These are phyloP conservation scores for Tritrichomonas foetus DNA, from an alignment of 208 protist genomes.

Conservation along the genomic window DNA sequence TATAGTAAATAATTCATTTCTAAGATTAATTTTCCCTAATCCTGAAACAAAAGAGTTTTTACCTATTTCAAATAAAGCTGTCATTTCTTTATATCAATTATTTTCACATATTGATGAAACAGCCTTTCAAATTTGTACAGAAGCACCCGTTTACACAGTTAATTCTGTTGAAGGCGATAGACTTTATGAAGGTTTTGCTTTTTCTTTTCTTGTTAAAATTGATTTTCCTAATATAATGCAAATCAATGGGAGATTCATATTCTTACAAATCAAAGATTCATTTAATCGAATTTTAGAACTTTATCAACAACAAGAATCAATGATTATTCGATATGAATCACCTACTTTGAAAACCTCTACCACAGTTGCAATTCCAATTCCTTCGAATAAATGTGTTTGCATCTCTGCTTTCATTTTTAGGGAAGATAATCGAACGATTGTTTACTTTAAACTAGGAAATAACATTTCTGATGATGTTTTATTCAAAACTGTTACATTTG, in stretches of 20 bases:
- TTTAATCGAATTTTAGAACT: neutral
- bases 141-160: neutral
- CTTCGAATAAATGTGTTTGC: neutral
- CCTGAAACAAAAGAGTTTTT: neutral
- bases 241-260: neutral
- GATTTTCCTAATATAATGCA: neutral
- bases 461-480: neutral
- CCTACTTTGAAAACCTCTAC: neutral
- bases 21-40: neutral
- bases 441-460: neutral
- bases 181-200: neutral
- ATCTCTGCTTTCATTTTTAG: neutral
- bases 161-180: neutral
- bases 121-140: neutral
- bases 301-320: neutral
- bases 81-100: neutral
- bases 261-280: neutral
- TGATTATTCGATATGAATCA: neutral
- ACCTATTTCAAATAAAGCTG: neutral
- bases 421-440: neutral
- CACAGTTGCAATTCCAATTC: neutral
- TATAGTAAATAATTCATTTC: neutral
- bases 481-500: neutral
- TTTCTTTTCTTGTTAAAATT: neutral
- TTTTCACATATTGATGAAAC: neutral